These are phyloP conservation scores for Leccinum boreale DNA, from an alignment of 768 basidiomycete genomes.

Conservation along the genomic window DNA sequence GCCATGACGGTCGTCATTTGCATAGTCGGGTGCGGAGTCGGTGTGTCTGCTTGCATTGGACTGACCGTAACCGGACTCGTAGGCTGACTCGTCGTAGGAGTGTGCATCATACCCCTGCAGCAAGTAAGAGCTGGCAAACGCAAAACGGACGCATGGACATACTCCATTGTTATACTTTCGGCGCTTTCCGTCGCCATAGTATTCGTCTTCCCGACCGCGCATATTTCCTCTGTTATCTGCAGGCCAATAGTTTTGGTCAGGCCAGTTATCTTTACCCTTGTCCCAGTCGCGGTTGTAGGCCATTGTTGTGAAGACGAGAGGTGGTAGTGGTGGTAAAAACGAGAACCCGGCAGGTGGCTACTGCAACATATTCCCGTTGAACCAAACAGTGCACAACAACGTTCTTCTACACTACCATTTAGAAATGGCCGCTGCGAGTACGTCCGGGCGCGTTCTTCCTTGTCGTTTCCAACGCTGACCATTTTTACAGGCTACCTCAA, in stretches of 20 bases:
- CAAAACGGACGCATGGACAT: conserved; percentile 8
- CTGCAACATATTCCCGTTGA: conserved; percentile 1
- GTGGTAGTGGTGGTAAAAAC: conserved; percentile 21
- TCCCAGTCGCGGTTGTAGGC: conserved; percentile 87
- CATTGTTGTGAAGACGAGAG: conserved; percentile 39
- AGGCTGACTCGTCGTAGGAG: conserved; percentile 45
- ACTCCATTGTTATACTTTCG: conserved; percentile 79
- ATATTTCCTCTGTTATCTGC: conserved; percentile 36
- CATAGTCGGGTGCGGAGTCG: conserved; percentile 42
- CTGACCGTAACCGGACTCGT: conserved; percentile 33
- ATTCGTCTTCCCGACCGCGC: conserved; percentile 66
- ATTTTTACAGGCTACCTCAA: conserved; percentile 50
- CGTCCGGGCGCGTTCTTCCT: conserved; percentile 15
- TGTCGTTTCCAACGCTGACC: conserved; percentile 10
- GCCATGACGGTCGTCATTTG: conserved; percentile 47
- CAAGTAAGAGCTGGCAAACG: conserved; percentile 6
- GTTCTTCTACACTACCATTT: conserved; percentile 25
- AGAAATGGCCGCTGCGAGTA: conserved; percentile 69
- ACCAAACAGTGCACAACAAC: conserved; percentile 33
- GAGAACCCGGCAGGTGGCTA: conserved; percentile 10
- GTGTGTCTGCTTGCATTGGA: conserved; percentile 28
- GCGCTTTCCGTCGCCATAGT: conserved; percentile 68
- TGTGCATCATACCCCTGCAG: conserved; percentile 53
- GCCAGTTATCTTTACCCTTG: conserved; percentile 65
- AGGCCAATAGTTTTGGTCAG: conserved; percentile 43